Evolutionary conservation across 805 yeast genomes (phyloP).

Genomic region (Wickerhamiella sergipiensis): DNA sequence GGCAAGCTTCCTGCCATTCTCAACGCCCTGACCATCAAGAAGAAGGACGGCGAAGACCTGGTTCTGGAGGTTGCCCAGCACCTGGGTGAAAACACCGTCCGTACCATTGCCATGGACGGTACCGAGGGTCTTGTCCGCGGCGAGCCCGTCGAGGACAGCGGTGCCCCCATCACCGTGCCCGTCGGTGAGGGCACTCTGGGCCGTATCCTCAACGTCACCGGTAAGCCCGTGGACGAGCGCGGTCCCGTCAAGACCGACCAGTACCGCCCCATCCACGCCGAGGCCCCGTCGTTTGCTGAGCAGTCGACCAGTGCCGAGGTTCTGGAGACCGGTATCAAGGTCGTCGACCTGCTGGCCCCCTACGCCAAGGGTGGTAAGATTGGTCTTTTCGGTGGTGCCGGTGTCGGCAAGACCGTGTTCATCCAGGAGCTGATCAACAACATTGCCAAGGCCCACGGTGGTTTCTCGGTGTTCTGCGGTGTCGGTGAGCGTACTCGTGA

Average conservation of each 20-base stretch:
- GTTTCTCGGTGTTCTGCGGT: conserved; percentile 99
- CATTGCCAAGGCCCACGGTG: conserved; percentile 99
- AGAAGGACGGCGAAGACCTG: conserved; percentile 57
- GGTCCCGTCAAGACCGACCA: conserved; percentile 91
- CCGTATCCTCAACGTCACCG: conserved; percentile 92
- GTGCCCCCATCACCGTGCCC: conserved; percentile 97
- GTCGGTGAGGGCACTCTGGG: conserved; percentile 99
- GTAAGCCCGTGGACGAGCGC: conserved; percentile 99
- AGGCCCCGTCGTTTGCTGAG: conserved; percentile 90
- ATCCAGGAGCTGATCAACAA: conserved; percentile 99
- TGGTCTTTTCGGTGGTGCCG: conserved; percentile 99
- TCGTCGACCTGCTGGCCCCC: conserved; percentile 97
- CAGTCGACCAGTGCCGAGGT: conserved; percentile 98
- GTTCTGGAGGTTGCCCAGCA: conserved; percentile 99
- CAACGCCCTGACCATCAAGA: conserved; percentile 86
- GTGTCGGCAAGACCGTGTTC: conserved; percentile 99
- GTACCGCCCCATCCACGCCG: conserved; percentile 97
- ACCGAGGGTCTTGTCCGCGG: conserved; percentile 99
- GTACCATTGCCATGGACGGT: conserved; percentile 99
- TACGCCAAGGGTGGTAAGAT: conserved; percentile 99
- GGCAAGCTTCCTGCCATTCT: conserved; percentile 94
- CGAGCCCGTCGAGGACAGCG: conserved; percentile 80
- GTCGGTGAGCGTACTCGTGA: conserved; percentile 99
- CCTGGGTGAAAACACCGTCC: conserved; percentile 98
- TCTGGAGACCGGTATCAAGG: conserved; percentile 98